Percentiles rank a stretch among this genome's conserved stretches.
Conservation (phyloP, 2,329 filamentous ascomycete species). For the Colletotrichum sp. region DNA sequence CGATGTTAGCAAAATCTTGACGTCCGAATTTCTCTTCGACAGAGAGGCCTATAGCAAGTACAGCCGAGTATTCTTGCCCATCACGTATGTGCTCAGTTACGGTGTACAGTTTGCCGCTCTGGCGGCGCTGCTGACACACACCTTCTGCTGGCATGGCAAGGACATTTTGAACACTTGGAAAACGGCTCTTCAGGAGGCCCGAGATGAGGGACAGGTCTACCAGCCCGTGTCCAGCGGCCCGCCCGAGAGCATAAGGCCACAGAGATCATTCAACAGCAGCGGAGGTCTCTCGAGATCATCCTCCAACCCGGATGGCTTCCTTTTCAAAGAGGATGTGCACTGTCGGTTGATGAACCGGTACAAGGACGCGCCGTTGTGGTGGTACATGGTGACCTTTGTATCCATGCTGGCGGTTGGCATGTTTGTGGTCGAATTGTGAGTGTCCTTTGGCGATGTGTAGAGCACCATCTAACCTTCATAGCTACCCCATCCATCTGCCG, state of each 20-base stretch:
- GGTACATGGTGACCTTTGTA: constrained; percentile 80
- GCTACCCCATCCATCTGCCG: constrained; percentile 80
- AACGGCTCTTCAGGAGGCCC: constrained; percentile 69
- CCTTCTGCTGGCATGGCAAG: constrained; percentile 81
- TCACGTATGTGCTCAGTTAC: constrained; percentile 88
- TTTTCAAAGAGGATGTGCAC: constrained; percentile 81
- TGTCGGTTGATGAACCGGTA: constrained; percentile 84
- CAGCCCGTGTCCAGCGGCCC: constrained; percentile 49
- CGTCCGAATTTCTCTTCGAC: constrained; percentile 79
- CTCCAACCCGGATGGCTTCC: constrained; percentile 56
- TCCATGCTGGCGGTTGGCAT: constrained; percentile 81
- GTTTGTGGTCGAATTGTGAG: constrained; percentile 84
- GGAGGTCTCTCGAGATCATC: constrained; percentile 37
- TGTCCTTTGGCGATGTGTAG: constrained; percentile 23
- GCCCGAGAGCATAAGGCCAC: constrained; percentile 11
- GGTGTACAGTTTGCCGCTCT: constrained; percentile 86
- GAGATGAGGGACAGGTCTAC: constrained; percentile 57
- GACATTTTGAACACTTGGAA: constrained; percentile 83
- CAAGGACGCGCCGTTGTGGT: constrained; percentile 78
- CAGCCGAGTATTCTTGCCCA: constrained; percentile 83
- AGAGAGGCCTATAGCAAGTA: constrained; percentile 78
- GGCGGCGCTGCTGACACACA: constrained; percentile 81
- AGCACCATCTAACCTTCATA: constrained; percentile 34
- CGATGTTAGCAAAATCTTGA: constrained; percentile 81
- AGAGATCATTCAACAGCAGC: constrained; percentile 11